Percentiles rank a stretch among this genome's conserved stretches.
Conservation (phyloP, 164 flowering plant species). For the Warburgia ugandensis region DNA sequence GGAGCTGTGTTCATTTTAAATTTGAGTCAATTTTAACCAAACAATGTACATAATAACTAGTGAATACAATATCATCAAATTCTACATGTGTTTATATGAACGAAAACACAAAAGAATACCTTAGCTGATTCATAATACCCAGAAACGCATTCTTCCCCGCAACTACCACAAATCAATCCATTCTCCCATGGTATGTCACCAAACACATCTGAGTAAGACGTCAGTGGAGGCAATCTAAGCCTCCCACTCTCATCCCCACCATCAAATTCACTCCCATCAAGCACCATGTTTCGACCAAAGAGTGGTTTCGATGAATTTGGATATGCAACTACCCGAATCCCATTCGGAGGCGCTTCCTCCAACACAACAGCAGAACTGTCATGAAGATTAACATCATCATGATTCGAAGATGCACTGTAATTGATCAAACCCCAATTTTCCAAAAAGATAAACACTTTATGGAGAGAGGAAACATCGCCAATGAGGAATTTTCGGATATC, state of each 20-base stretch:
- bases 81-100: no score
- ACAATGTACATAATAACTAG: background rate
- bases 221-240: constrained; percentile 49
- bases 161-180: constrained; percentile 46
- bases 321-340: constrained; percentile 58
- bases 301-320: constrained; percentile 48
- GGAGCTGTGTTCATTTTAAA: background rate
- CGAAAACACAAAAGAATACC: constrained; percentile 28
- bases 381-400: constrained; percentile 19
- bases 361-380: constrained; percentile 22
- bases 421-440: constrained; percentile 89
- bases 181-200: constrained; percentile 23
- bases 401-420: constrained; percentile 27
- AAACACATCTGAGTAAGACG: constrained; percentile 71
- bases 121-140: constrained; percentile 38
- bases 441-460: constrained; percentile 59
- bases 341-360: constrained; percentile 79
- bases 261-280: constrained; percentile 5
- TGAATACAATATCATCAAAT: background rate
- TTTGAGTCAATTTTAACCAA: background rate
- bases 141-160: constrained; percentile 43
- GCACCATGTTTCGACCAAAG: constrained; percentile 10
- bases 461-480: constrained; percentile 66
- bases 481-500: constrained; percentile 70
- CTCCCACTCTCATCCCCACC: constrained; percentile 15